Percentiles rank a stretch among this genome's conserved stretches.
Conservation (phyloP, 352 stramenopile species). For the Pythium phragmitis region DNA sequence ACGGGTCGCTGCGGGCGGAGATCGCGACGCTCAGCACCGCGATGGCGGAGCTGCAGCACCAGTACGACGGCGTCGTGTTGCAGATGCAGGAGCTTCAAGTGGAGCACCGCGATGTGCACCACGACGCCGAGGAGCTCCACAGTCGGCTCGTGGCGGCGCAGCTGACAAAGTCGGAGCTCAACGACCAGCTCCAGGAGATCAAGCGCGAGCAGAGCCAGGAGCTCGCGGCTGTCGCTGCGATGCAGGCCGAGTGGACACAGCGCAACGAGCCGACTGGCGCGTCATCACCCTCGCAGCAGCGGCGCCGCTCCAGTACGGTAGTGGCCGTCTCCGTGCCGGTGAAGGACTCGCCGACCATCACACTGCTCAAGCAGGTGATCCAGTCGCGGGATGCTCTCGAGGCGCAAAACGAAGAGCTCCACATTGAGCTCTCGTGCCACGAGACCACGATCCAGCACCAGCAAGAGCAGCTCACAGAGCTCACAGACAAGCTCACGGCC, state of each 20-base stretch:
- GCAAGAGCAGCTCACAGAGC: slow-evolving; percentile 36
- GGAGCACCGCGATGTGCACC: slow-evolving; percentile 47
- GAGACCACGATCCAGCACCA: slow-evolving; percentile 40
- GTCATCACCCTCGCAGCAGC: neutral
- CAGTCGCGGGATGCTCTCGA: slow-evolving; percentile 29
- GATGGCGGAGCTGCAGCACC: slow-evolving; percentile 38
- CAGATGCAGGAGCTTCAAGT: slow-evolving; percentile 47
- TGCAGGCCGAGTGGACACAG: slow-evolving; percentile 2
- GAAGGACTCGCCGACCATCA: slow-evolving; percentile 23
- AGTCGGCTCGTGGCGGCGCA: slow-evolving; percentile 48
- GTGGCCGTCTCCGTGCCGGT: neutral
- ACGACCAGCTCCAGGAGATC: slow-evolving; percentile 19
- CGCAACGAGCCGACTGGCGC: neutral
- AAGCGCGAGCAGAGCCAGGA: slow-evolving; percentile 18
- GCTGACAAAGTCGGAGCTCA: slow-evolving; percentile 22
- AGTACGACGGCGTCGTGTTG: slow-evolving; percentile 40
- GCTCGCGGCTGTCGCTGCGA: slow-evolving; percentile 8
- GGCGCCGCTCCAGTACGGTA: too few relatives aligned
- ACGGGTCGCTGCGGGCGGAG: neutral
- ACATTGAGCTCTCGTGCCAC: slow-evolving; percentile 42
- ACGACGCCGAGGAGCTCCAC: slow-evolving; percentile 60
- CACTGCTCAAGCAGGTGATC: slow-evolving; percentile 23
- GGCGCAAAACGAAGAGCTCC: slow-evolving; percentile 38
- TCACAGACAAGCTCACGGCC: slow-evolving; percentile 18
- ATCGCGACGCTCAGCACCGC: neutral